A percentile compares a stretch with the other conserved stretches of the same genome.
Evolutionary conservation across 257 asterid species (phyloP).

Genomic region (Primulina eburnea): DNA sequence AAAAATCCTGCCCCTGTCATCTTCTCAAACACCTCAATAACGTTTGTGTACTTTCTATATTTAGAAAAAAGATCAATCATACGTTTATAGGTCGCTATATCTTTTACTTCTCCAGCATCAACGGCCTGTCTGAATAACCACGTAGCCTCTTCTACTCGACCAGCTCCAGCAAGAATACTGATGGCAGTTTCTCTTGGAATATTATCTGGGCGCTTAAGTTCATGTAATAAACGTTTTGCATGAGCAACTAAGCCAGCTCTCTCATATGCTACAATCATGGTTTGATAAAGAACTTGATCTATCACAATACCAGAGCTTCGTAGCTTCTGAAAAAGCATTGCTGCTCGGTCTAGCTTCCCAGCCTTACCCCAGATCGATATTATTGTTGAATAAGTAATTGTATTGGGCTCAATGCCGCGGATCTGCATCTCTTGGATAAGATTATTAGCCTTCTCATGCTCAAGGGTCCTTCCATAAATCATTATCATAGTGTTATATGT

Average conservation of each 20-base stretch:
- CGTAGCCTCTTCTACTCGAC: slow-evolving; percentile 88
- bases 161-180: slow-evolving; percentile 74
- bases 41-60: slow-evolving; percentile 59
- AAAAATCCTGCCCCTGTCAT: slow-evolving; percentile 71
- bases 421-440: slow-evolving; percentile 84
- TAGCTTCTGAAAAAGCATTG: slow-evolving; percentile 80
- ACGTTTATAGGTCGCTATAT: slow-evolving; percentile 57
- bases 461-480: slow-evolving; percentile 87
- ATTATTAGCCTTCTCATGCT: slow-evolving; percentile 91
- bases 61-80: slow-evolving; percentile 72
- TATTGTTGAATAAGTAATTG: slow-evolving; percentile 83
- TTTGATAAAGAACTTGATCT: slow-evolving; percentile 89
- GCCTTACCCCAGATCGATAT: slow-evolving; percentile 91
- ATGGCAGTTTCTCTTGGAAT: slow-evolving; percentile 86
- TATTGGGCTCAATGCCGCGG: slow-evolving; percentile 78
- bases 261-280: slow-evolving; percentile 89
- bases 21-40: slow-evolving; percentile 75
- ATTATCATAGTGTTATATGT: slow-evolving; percentile 91
- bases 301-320: slow-evolving; percentile 74
- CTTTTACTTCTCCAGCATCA: slow-evolving; percentile 75
- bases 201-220: slow-evolving; percentile 80
- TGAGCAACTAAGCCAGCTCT: slow-evolving; percentile 88
- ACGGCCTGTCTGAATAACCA: slow-evolving; percentile 88
- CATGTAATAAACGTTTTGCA: slow-evolving; percentile 74
- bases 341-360: slow-evolving; percentile 84